A percentile compares a stretch with the other conserved stretches of the same genome.
Conservation (phyloP, 139 green algal species). For the Chlorella vulgaris region DNA sequence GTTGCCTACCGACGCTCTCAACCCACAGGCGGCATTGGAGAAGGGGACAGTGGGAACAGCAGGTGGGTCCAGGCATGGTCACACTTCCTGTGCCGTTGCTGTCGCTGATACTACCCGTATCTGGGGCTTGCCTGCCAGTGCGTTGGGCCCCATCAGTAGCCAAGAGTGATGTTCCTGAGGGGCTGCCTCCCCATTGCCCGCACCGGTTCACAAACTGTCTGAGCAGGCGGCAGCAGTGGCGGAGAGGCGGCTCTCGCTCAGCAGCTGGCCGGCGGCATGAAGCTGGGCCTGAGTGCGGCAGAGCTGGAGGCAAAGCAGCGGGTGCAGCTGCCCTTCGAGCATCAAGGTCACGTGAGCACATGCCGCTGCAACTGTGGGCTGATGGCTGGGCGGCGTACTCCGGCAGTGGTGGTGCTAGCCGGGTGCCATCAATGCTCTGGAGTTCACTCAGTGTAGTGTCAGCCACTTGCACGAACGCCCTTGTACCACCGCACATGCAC, state of each 20-base stretch:
- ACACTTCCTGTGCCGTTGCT: too few species aligned
- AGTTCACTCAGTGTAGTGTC: too few species aligned
- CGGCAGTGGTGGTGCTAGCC: too few species aligned
- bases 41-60: background rate
- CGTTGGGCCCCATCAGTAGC: too few species aligned
- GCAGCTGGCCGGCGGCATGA: constrained; percentile 40
- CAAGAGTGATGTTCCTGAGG: background rate
- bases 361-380: background rate
- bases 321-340: constrained; percentile 78
- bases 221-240: background rate
- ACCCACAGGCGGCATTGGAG: background rate
- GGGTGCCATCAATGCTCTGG: too few species aligned
- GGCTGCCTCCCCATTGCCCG: background rate
- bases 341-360: constrained; percentile 55
- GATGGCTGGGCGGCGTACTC: background rate
- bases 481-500: too few species aligned
- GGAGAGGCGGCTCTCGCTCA: background rate
- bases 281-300: constrained; percentile 38
- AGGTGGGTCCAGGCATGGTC: background rate
- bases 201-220: background rate
- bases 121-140: too few species aligned
- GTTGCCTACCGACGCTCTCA: background rate
- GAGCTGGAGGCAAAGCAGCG: constrained; percentile 51
- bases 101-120: too few species aligned
- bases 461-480: too few species aligned